Base-by-base conservation (phyloP, 352 stramenopile species). In the Globisporangium irregulare region DNA sequence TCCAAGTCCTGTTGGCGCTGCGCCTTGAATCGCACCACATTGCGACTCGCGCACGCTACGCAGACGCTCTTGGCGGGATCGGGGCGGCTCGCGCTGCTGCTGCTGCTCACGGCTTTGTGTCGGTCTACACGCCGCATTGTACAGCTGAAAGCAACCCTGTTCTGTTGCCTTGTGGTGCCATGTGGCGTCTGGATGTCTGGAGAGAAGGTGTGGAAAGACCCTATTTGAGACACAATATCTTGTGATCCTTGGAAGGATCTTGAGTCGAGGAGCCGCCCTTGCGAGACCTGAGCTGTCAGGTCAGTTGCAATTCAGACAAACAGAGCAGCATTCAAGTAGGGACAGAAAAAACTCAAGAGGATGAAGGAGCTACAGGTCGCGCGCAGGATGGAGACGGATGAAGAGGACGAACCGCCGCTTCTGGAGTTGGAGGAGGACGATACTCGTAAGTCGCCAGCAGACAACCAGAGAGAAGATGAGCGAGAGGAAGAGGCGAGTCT, bases 321-420 rank as follows among this genome's bases (percentile, higher is more conserved):
- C 8, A 34, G 4, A 32, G 4, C 6, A n/a, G 27, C 27, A 32
- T 32, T 32, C 27, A 32, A 32, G 27, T 32, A 32, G 27, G 27
- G 4, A 32, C 3, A 32, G 27, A 32, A 32, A 32, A 32, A 32
- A 6, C 27, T 32, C 51, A 10, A 36, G 24, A 29, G 64, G 62
- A 77, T 66, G 22, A 61, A 53, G 22, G 62, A 68, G 51, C 62
- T 51, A 8, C 25, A 72, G 38, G 53, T 46, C 5, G 24, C 27
- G 59, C 43, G 54, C 54, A 61, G 24, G 55, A 50, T n/a, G 14
- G 48, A 62, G 70, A 41, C 41, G n/a, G 61, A 50, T 32, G 81
- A 77, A 20, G 70, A 81, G 14, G 81, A 90, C 4, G 81, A 88
- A 56, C 81, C 81, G 7, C 82, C 82, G 46, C 69, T 83, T 59